Evolutionary conservation across 2,329 filamentous ascomycete genomes (phyloP).

Genomic region (Colletotrichum spaethianum): DNA sequence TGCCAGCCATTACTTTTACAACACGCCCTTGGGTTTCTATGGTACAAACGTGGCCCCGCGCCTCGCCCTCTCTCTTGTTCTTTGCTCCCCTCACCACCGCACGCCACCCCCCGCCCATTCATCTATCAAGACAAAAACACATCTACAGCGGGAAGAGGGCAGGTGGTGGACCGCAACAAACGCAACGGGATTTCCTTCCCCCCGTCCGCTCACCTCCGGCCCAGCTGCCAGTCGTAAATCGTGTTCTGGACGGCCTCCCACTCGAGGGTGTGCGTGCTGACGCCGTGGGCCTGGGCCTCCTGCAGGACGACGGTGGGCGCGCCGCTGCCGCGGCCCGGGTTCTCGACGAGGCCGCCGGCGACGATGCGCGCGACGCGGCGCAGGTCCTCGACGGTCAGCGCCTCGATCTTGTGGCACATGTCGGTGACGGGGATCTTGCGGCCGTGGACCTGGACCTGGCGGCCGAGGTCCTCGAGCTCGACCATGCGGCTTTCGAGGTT

Average conservation of each 20-base stretch:
- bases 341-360: slow-evolving; percentile 82
- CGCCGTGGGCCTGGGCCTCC: slow-evolving; percentile 84
- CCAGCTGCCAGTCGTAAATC: slow-evolving; percentile 87
- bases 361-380: slow-evolving; percentile 84
- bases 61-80: not conserved
- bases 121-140: not conserved
- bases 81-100: not conserved
- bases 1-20: slow-evolving; percentile 23
- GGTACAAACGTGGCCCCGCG: slow-evolving; percentile 19
- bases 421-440: slow-evolving; percentile 91
- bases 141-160: no score
- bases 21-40: slow-evolving; percentile 8
- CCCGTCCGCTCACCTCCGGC: slow-evolving; percentile 67
- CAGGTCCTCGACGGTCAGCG: slow-evolving; percentile 84
- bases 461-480: slow-evolving; percentile 93
- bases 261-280: slow-evolving; percentile 76
- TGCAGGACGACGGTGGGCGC: slow-evolving; percentile 95
- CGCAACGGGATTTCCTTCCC: not conserved
- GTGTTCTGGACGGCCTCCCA: slow-evolving; percentile 94
- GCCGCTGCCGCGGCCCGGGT: slow-evolving; percentile 83
- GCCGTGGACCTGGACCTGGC: slow-evolving; percentile 97
- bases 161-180: no score
- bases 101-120: not conserved
- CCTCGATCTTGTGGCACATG: slow-evolving; percentile 92
- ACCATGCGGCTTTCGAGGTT: slow-evolving; percentile 98